These are phyloP conservation scores for Exutisphaerella laricina DNA, from an alignment of 2,329 filamentous ascomycete species.

Conservation along the genomic window DNA sequence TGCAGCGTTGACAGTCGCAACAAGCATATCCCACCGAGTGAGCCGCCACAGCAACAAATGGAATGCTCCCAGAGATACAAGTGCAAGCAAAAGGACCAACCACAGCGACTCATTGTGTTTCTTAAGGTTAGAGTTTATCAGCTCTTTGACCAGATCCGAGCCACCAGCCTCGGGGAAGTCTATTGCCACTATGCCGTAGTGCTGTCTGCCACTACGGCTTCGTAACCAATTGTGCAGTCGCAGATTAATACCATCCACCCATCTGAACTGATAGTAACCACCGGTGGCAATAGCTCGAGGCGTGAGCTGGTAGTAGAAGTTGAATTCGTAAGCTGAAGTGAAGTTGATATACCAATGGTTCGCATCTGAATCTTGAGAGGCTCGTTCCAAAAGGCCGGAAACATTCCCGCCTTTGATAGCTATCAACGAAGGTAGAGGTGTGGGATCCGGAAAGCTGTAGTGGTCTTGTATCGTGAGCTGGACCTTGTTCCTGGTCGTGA, in stretches of 20 bases:
- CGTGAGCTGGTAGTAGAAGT: constrained; percentile 32
- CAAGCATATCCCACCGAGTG: too few relatives aligned
- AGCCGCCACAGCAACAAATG: neutral
- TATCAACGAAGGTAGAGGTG: constrained; percentile 38
- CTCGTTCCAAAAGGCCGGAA: constrained; percentile 35
- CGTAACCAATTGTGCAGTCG: constrained; percentile 33
- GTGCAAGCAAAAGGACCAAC: neutral
- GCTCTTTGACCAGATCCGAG: constrained; percentile 37
- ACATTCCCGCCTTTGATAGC: constrained; percentile 38
- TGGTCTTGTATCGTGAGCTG: constrained; percentile 45
- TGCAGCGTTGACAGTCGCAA: too few relatives aligned
- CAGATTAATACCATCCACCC: constrained; percentile 43
- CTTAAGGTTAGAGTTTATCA: constrained; percentile 40
- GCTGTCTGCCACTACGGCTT: constrained; percentile 24
- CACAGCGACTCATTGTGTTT: constrained; percentile 1
- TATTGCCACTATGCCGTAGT: constrained; percentile 34
- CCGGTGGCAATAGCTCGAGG: constrained; percentile 41
- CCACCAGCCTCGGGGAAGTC: constrained; percentile 36
- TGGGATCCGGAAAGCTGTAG: constrained; percentile 40
- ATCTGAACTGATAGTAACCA: constrained; percentile 39
- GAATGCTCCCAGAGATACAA: neutral
- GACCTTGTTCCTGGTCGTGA: constrained; percentile 36
- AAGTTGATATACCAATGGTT: constrained; percentile 42
- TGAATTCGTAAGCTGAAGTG: constrained; percentile 42
- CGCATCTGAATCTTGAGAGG: constrained; percentile 24